Evolutionary conservation across 805 yeast species (phyloP), one percentile per base, ranked within the genome.

Genomic region (Pichia phayaonensis): DNA sequence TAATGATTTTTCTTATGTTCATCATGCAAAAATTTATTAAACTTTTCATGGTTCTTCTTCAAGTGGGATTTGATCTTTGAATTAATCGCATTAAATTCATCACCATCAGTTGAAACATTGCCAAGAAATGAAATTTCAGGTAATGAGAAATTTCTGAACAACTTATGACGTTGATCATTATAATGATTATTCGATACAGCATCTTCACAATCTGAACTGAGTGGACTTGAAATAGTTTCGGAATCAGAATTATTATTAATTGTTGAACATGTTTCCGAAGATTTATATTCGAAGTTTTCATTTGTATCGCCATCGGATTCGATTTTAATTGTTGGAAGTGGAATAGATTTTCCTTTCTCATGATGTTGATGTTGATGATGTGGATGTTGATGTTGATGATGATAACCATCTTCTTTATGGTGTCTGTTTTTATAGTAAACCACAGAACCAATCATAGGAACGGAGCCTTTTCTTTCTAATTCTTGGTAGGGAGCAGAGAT

Each of bases 401-500:
- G 12, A 10, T 36, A 16, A 23, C 8, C 21, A 49, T 46, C 20
- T 49, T 23, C 40, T 24, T 31, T 42, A 42, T 6, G 55, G 44
- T 20, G 51, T 52, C 57, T 56, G 22, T 50, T 48, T 47, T 52
- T 58, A 44, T 53, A 61, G 45, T 59, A 64, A 1, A 64, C 59
- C 22, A 64, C 42, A 10, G 68, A 64, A 4, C 67, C 66, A 31
- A 62, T 54, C 58, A 64, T 42, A 21, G 68, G 68, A 12, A 59
- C 47, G 0, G 65, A 48, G 3, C 67, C 68, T 26, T 26, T 49
- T 8, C 23, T 44, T 36, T 46, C 44, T 15, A 31, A 20, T 2
- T 26, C 38, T 8, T 34, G 26, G 18, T 21, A 4, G 26, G 4
- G 7, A n/a, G 15, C 4, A 21, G 15, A 11, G 4, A 42, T 11